Conservation (phyloP, 345 rosid genomes). For the Carallia brachiata region DNA sequence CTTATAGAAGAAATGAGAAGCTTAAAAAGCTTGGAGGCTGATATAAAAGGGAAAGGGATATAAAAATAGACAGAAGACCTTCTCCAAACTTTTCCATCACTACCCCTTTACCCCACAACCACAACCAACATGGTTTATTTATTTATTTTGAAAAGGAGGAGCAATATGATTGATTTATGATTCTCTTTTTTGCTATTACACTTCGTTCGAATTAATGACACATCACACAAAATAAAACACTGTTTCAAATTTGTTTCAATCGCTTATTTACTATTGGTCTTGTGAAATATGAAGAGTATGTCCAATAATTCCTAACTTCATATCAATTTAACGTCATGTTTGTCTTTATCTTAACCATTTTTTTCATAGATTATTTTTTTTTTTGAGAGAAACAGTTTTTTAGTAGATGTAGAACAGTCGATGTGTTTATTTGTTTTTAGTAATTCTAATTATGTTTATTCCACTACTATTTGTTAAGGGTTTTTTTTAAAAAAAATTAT, state of each 20-base stretch:
- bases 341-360: too few species aligned
- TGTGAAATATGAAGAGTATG: too few species aligned
- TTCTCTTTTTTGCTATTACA: neutral
- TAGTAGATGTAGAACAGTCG: too few species aligned
- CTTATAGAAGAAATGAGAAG: constrained; percentile 20
- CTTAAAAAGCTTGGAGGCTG: constrained; percentile 17
- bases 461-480: constrained; percentile 23
- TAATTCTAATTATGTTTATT: neutral
- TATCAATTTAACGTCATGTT: too few species aligned
- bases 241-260: neutral
- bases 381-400: too few species aligned
- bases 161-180: constrained; percentile 12
- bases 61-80: constrained; percentile 11
- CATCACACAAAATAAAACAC: neutral
- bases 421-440: too few species aligned
- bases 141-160: too few species aligned
- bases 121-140: constrained; percentile 23
- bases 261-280: too few species aligned
- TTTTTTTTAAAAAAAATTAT: constrained; percentile 33
- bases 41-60: constrained; percentile 17
- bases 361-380: too few species aligned
- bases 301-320: too few species aligned
- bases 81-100: constrained; percentile 30
- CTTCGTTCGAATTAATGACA: neutral
- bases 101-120: constrained; percentile 37